phyloP scores from a whole-genome alignment of 768 basidiomycete genomes.

The Mycena leptocephala region DNA sequence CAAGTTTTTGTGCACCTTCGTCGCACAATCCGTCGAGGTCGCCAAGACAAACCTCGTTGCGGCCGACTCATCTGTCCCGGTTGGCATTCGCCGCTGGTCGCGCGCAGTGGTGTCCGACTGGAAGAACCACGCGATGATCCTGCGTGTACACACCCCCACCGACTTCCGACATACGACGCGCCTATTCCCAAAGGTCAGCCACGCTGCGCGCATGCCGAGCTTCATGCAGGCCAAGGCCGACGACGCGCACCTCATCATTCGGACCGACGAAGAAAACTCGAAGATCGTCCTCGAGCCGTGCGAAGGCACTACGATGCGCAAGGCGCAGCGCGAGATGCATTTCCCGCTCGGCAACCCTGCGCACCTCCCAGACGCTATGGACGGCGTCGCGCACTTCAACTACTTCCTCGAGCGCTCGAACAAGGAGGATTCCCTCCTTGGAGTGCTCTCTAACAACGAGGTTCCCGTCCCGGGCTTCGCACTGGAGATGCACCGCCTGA shows the following conservation, averaged over 20 bases:
- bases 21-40: too few species aligned
- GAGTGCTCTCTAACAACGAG: too few species aligned
- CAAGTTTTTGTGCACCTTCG: too few species aligned
- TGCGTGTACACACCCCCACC: too few species aligned
- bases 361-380: background rate
- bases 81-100: background rate
- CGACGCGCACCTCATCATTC: background rate
- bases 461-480: too few species aligned
- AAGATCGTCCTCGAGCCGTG: background rate
- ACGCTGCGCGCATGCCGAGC: background rate
- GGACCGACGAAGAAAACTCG: background rate
- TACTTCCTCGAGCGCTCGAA: background rate
- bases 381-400: background rate
- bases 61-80: too few species aligned
- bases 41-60: too few species aligned
- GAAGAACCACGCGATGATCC: too few species aligned
- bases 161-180: background rate
- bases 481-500: constrained; percentile 19
- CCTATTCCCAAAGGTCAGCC: background rate
- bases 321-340: background rate
- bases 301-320: background rate
- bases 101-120: background rate
- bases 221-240: background rate
- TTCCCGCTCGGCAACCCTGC: background rate
- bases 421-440: too few species aligned